Percentiles rank a stretch among this genome's conserved stretches.
These are phyloP conservation scores for Colletotrichum euphorbiae DNA, from an alignment of 2,329 filamentous ascomycete species.

Conservation along the genomic window DNA sequence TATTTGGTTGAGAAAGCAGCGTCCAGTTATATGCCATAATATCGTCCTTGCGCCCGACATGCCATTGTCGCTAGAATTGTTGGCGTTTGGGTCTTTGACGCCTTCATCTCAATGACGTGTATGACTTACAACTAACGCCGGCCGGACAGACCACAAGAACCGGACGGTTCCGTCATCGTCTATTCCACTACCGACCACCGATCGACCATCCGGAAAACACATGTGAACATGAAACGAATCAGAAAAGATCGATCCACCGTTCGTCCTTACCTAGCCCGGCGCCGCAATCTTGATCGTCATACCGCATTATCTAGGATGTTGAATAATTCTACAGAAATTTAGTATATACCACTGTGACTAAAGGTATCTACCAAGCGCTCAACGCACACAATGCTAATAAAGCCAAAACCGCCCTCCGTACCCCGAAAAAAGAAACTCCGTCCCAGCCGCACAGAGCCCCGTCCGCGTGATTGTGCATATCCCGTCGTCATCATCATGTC, in stretches of 20 bases:
- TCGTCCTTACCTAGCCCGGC: too few species aligned
- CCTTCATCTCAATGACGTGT: constrained; percentile 39
- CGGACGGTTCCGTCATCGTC: constrained; percentile 16
- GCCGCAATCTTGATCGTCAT: too few species aligned
- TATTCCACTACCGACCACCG: background rate
- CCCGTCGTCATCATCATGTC: constrained; percentile 11
- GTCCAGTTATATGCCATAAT: too few species aligned
- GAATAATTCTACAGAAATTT: too few species aligned
- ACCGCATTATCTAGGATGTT: too few species aligned
- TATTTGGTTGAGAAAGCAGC: background rate
- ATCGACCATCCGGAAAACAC: constrained; percentile 1
- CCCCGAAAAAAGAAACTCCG: background rate
- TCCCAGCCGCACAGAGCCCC: background rate
- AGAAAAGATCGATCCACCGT: background rate
- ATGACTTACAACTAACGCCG: constrained; percentile 34
- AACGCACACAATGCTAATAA: constrained; percentile 24
- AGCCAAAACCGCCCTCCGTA: too few species aligned
- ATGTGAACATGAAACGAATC: constrained; percentile 19
- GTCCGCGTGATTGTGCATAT: background rate
- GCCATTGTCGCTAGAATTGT: background rate
- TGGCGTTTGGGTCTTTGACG: constrained; percentile 29
- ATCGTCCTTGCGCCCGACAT: background rate
- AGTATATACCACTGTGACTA: constrained; percentile 1
- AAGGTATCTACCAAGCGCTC: constrained; percentile 27
- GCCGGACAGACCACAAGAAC: background rate